Evolutionary conservation across 345 rosid genomes (phyloP).

Genomic region (Syzygium oleosum): DNA sequence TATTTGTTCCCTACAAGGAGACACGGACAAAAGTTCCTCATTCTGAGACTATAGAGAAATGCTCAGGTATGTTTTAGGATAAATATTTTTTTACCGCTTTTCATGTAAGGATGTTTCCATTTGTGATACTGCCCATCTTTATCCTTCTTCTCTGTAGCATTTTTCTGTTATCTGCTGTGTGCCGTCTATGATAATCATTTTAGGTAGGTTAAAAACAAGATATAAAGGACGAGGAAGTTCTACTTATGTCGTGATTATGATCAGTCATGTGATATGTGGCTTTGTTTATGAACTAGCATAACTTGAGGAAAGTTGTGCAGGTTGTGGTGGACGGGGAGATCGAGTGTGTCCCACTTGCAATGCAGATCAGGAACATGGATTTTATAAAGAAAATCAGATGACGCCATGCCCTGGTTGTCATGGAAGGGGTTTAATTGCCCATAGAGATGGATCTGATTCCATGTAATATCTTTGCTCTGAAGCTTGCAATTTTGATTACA

Average conservation of each 20-base stretch:
- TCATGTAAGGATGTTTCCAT: neutral
- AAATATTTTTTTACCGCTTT: neutral
- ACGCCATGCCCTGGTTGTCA: conserved; percentile 49
- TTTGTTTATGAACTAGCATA: neutral
- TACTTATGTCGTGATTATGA: neutral
- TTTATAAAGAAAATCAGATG: conserved; percentile 72
- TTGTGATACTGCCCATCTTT: neutral
- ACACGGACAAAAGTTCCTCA: conserved; percentile 47
- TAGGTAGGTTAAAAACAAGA: neutral
- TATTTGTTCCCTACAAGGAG: conserved; percentile 61
- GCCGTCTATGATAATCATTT: neutral
- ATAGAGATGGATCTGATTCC: conserved; percentile 90
- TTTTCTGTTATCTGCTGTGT: neutral
- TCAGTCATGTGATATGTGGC: neutral
- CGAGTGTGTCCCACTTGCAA: conserved; percentile 60
- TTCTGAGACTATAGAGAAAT: conserved; percentile 70
- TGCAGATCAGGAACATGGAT: conserved; percentile 71
- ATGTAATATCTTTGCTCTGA: conserved; percentile 29
- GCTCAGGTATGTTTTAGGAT: conserved; percentile 39
- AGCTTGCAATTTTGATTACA: neutral
- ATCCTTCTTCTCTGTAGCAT: neutral
- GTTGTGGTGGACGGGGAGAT: conserved; percentile 70
- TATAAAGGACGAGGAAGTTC: neutral
- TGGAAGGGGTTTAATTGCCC: conserved; percentile 95
- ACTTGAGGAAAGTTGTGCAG: conserved; percentile 22